A percentile compares a stretch with the other conserved stretches of the same genome.
Evolutionary conservation across 345 rosid species (phyloP).

Genomic region (Brassica nigra): DNA sequence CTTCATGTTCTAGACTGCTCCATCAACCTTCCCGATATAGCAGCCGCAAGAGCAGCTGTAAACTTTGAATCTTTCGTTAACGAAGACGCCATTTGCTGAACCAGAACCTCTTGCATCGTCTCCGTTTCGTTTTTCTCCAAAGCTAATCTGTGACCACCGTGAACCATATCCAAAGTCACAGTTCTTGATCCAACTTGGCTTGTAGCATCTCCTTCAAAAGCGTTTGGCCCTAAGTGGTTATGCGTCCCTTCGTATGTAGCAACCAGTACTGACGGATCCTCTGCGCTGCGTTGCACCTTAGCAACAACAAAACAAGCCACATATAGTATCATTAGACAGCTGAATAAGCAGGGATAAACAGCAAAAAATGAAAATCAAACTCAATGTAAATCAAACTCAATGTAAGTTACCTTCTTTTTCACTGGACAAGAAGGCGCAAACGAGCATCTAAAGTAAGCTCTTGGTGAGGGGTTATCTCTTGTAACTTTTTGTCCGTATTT

Average conservation of each 20-base stretch:
- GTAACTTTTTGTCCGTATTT: slow-evolving; percentile 99
- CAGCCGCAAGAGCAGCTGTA: slow-evolving; percentile 77
- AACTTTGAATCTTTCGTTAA: slow-evolving; percentile 79
- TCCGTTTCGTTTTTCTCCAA: slow-evolving; percentile 43
- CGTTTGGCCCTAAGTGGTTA: slow-evolving; percentile 50
- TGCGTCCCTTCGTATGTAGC: slow-evolving; percentile 94
- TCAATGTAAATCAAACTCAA: background rate
- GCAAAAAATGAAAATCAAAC: slow-evolving; percentile 9
- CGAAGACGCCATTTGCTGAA: slow-evolving; percentile 79
- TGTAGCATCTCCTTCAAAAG: slow-evolving; percentile 44
- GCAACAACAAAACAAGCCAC: background rate
- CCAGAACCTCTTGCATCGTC: slow-evolving; percentile 50
- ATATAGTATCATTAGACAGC: slow-evolving; percentile 18
- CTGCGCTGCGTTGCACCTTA: slow-evolving; percentile 93
- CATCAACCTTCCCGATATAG: slow-evolving; percentile 65
- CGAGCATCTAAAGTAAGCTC: slow-evolving; percentile 93
- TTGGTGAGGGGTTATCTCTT: slow-evolving; percentile 91
- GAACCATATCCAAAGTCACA: slow-evolving; percentile 44
- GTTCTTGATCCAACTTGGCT: slow-evolving; percentile 32
- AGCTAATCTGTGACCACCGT: slow-evolving; percentile 28
- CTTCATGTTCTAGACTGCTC: slow-evolving; percentile 45
- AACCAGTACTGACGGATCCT: slow-evolving; percentile 65
- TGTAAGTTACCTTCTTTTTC: slow-evolving; percentile 71
- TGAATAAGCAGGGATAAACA: slow-evolving; percentile 4
- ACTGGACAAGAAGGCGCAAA: slow-evolving; percentile 88